Conservation (phyloP, 495 filamentous ascomycete species). For the Hapsidospora chrysogenum region DNA sequence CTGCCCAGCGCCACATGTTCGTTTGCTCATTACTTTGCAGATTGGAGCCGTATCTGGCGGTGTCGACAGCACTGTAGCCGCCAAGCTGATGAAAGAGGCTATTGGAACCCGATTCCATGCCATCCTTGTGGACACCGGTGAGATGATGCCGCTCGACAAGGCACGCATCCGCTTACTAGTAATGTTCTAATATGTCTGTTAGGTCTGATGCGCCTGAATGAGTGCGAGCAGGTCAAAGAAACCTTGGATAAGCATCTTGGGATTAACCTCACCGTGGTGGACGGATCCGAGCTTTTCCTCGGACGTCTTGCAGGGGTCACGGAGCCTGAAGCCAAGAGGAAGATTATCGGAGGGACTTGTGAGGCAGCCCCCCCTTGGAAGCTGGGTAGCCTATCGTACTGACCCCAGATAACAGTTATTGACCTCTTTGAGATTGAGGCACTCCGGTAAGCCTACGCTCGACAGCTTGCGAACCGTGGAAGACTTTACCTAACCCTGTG, state of each 20-base stretch:
- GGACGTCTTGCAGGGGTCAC: constrained; percentile 51
- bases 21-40: too few species aligned
- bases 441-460: too few species aligned
- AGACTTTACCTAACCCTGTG: too few species aligned
- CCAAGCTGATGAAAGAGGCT: constrained; percentile 50
- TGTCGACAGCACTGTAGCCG: constrained; percentile 83
- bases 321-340: constrained; percentile 85
- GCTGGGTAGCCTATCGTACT: neutral
- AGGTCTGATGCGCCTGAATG: constrained; percentile 72
- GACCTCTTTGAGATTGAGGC: constrained; percentile 78
- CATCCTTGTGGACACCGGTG: constrained; percentile 63
- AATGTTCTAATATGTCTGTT: constrained; percentile 1
- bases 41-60: constrained; percentile 72
- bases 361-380: too few species aligned
- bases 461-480: too few species aligned
- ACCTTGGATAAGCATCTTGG: constrained; percentile 60
- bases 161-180: neutral
- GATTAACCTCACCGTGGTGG: constrained; percentile 80
- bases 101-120: constrained; percentile 63
- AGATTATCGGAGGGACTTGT: constrained; percentile 67
- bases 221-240: constrained; percentile 64
- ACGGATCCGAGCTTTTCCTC: constrained; percentile 64
- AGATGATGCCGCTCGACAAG: neutral
- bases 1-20: too few species aligned
- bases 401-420: constrained; percentile 40